Conservation (phyloP, 2,329 filamentous ascomycete species). For the Emmonsiellopsis sp. region DNA sequence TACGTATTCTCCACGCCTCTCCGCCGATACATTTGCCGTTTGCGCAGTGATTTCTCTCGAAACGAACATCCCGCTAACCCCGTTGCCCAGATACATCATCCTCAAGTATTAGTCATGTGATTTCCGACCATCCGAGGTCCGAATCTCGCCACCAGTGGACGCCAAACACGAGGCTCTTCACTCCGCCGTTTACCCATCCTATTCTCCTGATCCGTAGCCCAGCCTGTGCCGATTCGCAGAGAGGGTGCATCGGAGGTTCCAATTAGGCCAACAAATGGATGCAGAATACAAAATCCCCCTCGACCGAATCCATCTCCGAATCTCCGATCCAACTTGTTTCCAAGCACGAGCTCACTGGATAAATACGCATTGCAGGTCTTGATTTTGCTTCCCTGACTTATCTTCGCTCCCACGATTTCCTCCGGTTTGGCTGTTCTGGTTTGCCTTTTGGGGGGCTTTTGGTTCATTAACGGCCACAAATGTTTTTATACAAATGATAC, state of each 20-base stretch:
- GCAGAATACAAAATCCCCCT: too few species aligned
- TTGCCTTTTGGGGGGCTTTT: background rate
- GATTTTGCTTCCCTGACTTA: too few species aligned
- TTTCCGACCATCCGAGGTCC: background rate
- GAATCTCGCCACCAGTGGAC: background rate
- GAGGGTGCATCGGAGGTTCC: too few species aligned
- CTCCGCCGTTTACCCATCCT: too few species aligned
- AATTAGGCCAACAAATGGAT: too few species aligned
- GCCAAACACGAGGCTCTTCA: too few species aligned
- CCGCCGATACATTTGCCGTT: background rate
- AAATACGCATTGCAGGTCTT: too few species aligned
- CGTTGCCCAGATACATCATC: conserved; percentile 60
- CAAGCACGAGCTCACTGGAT: too few species aligned
- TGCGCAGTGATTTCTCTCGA: background rate
- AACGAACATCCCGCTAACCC: background rate
- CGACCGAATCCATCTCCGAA: too few species aligned
- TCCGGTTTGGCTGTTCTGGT: background rate
- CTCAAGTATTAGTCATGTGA: conserved; percentile 63
- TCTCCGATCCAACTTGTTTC: too few species aligned
- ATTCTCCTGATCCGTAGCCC: too few species aligned
- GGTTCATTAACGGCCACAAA: background rate
- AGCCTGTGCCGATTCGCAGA: too few species aligned
- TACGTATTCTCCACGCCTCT: conserved; percentile 40
- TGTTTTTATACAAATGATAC: conserved; percentile 1
- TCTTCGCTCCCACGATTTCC: background rate